Base-by-base conservation (phyloP, 345 rosid genomes). In the Hypericum androsaemum region DNA sequence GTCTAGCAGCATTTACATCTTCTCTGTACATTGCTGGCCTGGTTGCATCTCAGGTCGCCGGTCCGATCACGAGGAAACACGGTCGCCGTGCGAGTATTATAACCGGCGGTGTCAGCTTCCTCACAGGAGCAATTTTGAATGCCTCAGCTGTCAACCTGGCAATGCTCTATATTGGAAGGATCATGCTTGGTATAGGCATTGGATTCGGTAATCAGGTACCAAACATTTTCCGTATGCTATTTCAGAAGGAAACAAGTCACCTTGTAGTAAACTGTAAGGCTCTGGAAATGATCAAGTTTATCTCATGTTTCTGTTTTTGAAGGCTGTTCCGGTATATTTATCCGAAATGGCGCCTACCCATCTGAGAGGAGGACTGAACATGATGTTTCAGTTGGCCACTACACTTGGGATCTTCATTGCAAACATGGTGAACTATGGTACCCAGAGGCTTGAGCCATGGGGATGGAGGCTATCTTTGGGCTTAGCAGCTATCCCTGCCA, bases 381-480 rank as follows among this genome's bases (percentile, higher is more conserved):
- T 88, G 82, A 70, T 88, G 96, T 92, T 92, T 78, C 96, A 88
- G 77, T 28, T 88, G 51, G 96, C 98, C 49, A 88, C 98, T 5
- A 88, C 98, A 1, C 47, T 73, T 3, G 96, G 96, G 22, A 81
- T 88, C 60, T 92, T 92, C 52, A 78, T 84, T 0, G 98, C 98
- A 0, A 92, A 88, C 65, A 92, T 92, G 98, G 77, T 92, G 16
- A 88, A 88, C 50, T 92, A 47, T 12, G 89, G 96, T 55, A 92
- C 96, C 4, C 82, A 85, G 43, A 71, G 85, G 74, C 80, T 88
- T 10, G 68, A 59, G 11, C 83, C 92, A 1, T 88, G 86, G 95
- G 96, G 98, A 37, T 92, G 95, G 98, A 88, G 98, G 75, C 79
- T 92, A 39, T 92, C 98, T 44, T 78, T 92, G 0, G 98, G 98